phyloP scores from a whole-genome alignment of 805 yeast species.

The Ogataea populi-albae region DNA sequence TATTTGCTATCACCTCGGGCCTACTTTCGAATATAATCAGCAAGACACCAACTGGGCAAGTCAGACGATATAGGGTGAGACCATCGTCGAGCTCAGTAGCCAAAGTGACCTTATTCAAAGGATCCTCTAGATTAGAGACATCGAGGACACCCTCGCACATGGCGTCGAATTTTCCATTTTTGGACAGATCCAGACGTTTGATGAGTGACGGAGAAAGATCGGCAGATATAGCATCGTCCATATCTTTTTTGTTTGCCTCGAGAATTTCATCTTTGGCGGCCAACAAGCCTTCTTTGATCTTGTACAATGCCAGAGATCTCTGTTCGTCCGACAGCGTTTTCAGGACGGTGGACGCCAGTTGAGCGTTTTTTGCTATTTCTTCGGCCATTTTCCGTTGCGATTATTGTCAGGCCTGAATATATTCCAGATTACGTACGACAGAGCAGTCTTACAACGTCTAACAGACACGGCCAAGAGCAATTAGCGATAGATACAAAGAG shows the following conservation, averaged over 20 bases:
- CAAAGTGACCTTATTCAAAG: constrained; percentile 84
- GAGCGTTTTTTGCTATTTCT: constrained; percentile 76
- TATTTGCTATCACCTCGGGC: constrained; percentile 98
- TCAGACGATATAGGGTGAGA: constrained; percentile 74
- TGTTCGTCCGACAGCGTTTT: constrained; percentile 74
- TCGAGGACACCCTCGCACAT: constrained; percentile 95
- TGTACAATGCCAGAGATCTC: constrained; percentile 68
- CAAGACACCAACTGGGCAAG: constrained; percentile 93
- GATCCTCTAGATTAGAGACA: constrained; percentile 86
- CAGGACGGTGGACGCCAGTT: constrained; percentile 75
- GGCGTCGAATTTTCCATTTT: constrained; percentile 80
- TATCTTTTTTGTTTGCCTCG: constrained; percentile 70
- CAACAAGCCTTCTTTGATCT: constrained; percentile 67
- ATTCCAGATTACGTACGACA: no score
- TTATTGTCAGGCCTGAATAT: no score
- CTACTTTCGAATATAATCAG: constrained; percentile 92
- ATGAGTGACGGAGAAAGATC: constrained; percentile 68
- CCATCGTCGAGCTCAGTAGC: constrained; percentile 87
- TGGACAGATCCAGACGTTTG: constrained; percentile 79
- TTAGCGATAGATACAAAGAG: no score
- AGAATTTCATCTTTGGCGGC: constrained; percentile 60
- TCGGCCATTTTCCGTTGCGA: constrained; percentile 64
- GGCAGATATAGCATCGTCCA: constrained; percentile 62
- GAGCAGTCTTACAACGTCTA: no score
- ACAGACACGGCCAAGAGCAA: no score